Evolutionary conservation across 495 filamentous ascomycete species (phyloP), one percentile per base, ranked within the genome.

Genomic region (Trichocladium antarcticum): DNA sequence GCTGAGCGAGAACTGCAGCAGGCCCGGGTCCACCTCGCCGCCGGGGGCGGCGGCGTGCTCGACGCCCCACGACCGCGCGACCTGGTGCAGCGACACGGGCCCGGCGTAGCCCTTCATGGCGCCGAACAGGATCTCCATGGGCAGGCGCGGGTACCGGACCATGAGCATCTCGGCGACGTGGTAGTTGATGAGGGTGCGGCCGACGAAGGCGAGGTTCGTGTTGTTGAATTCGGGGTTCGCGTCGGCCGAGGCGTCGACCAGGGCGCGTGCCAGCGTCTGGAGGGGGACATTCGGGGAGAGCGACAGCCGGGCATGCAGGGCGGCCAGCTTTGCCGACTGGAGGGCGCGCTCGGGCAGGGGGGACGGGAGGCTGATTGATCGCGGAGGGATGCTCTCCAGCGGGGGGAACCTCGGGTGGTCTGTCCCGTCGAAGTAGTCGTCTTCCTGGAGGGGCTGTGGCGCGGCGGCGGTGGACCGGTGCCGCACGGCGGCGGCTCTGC

Each of bases 251-350:
- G 75, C 68, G 68, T 96, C 84, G 58, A 97, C 79, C 42, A 98
- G 78, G 41, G 85, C 78, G 34, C 92, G 81, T 47, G 87, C 88
- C 44, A 98, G 81, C 1, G 84, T 87, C 64, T 94, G 75, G 28
- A 94, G 68, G 7, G 92, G 93, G 54, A 96, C 74, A 64, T 81
- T 82, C 29, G 77, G 72, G 27, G 89, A 81, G 50, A 98, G 81
- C 44, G 79, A 79, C 40, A 98, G 82, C 59, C 92, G 89, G 60
- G 89, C 84, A 68, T 95, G 89, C 28, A 98, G 81, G 48, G 92
- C 88, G 53, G 89, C 80, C 59, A 98, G 85, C 71, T 95, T 95
- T 47, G 90, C 82, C 45, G 92, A 96, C 50, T 69, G 60, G 45
- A 73, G 64, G n/a, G 89, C 83, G 53, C 72, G 72, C 55, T 77